A percentile compares a stretch with the other conserved stretches of the same genome.
Conservation (phyloP, 2,329 filamentous ascomycete species). For the Tolypocladium cylindrosporum region DNA sequence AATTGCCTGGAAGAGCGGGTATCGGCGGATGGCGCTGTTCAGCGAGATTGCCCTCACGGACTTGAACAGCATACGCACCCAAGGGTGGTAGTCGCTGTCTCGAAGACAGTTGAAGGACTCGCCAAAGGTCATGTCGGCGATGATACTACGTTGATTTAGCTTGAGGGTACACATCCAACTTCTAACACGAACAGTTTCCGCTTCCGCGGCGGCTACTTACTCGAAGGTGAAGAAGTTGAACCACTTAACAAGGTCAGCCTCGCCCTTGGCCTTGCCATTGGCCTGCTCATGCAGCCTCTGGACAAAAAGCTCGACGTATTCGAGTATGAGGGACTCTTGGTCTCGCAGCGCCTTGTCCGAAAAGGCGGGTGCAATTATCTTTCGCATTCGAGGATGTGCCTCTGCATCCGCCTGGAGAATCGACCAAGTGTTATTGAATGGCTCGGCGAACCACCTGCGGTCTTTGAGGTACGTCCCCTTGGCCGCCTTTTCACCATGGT, state of each 20-base stretch:
- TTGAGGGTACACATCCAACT: background rate
- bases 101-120: slow-evolving; percentile 14
- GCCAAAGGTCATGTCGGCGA: slow-evolving; percentile 17
- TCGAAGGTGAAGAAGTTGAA: slow-evolving; percentile 18
- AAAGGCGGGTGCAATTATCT: slow-evolving; percentile 12
- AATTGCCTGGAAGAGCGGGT: background rate
- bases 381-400: slow-evolving; percentile 5
- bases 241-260: slow-evolving; percentile 13
- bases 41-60: slow-evolving; percentile 3
- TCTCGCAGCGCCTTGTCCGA: slow-evolving; percentile 11
- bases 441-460: background rate
- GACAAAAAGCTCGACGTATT: slow-evolving; percentile 29
- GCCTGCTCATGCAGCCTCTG: slow-evolving; percentile 21
- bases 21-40: background rate
- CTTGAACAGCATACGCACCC: slow-evolving; percentile 9
- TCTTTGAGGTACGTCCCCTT: slow-evolving; percentile 3
- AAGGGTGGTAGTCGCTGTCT: slow-evolving; percentile 12
- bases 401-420: slow-evolving; percentile 6
- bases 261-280: slow-evolving; percentile 1
- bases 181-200: background rate
- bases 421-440: background rate
- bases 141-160: slow-evolving; percentile 4
- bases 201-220: background rate
- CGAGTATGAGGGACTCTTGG: slow-evolving; percentile 18
- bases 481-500: slow-evolving; percentile 1